phyloP scores from a whole-genome alignment of 495 filamentous ascomycete species.

The Penicillium antarcticum region DNA sequence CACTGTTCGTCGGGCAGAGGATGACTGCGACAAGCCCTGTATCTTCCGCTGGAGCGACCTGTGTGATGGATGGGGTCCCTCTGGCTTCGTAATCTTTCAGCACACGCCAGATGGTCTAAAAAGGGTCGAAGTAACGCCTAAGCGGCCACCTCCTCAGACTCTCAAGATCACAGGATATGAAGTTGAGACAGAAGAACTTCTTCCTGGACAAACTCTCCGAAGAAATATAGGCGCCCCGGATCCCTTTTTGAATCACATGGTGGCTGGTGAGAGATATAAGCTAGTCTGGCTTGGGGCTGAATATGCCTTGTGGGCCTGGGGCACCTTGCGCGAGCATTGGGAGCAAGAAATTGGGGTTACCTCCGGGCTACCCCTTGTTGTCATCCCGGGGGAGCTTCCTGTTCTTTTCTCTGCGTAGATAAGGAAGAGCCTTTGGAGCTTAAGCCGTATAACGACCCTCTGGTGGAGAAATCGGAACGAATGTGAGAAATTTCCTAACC shows the following conservation, averaged over 20 bases:
- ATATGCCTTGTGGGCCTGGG: constrained; percentile 11
- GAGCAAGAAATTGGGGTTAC: constrained; percentile 1
- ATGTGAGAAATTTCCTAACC: not conserved
- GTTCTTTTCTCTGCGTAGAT: not conserved
- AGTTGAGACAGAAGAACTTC: not conserved
- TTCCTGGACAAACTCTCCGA: not conserved
- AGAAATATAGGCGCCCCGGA: not conserved
- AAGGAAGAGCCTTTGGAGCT: too few species aligned
- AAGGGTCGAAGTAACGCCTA: not conserved
- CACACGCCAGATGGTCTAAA: not conserved
- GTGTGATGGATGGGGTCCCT: constrained; percentile 2
- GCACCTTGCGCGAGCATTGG: constrained; percentile 4
- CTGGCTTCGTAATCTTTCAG: constrained; percentile 2
- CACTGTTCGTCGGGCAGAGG: not conserved
- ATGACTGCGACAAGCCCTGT: not conserved
- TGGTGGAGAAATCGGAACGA: not conserved
- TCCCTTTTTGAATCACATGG: not conserved
- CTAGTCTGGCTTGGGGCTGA: constrained; percentile 8
- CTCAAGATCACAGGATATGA: not conserved
- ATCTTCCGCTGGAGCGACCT: not conserved
- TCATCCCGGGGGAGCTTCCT: not conserved
- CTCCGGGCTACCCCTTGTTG: not conserved
- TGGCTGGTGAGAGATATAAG: constrained; percentile 10
- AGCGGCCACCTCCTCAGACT: not conserved
- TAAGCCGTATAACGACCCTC: too few species aligned